Evolutionary conservation across 148 eudicot species (phyloP), one percentile per base, ranked within the genome.

Genomic region (Bassia scoparia): DNA sequence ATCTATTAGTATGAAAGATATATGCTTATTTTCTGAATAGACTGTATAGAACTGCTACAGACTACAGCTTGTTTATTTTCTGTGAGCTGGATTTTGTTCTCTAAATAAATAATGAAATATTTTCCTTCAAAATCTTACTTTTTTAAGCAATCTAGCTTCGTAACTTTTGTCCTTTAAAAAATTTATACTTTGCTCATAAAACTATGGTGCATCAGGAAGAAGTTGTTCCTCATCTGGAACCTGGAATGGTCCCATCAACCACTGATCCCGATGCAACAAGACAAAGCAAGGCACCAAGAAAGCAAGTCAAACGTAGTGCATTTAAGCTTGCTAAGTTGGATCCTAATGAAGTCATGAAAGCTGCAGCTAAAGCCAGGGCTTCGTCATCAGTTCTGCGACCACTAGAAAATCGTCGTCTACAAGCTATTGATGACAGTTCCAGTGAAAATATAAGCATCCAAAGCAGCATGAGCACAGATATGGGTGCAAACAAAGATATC

Each of bases 291-390:
- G 77, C 76, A 26, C 90, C 91, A 14, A 90, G 84, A 76, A 83
- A 86, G 78, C 88, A 84, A 66, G 88, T 95, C 78, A 81, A 85
- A 30, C 81, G 82, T 59, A 95, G 96, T 80, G 97, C 99, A 21
- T 95, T 97, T 91, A 95, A 85, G 85, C 96, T 95, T 70, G 96
- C 99, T 35, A 91, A 92, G 68, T 61, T 95, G 49, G 97, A 95
- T 50, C 89, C 97, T 21, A 86, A 38, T 11, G 97, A 95, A 80
- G 97, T 90, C 37, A 71, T 89, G 76, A 91, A 81, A 86, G 99
- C 91, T 20, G 99, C 94, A 31, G 99, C 94, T 48, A 95, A 90
- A 87, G 99, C 99, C 61, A 80, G 97, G 81, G 99, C 96, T 68
- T 88, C 99, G 52, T 95, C 97, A 61, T 95, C 99, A 13, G 97